Evolutionary conservation across 257 asterid genomes (phyloP), one percentile per base, ranked within the genome.

Genomic region (Przewalskia tangutica): DNA sequence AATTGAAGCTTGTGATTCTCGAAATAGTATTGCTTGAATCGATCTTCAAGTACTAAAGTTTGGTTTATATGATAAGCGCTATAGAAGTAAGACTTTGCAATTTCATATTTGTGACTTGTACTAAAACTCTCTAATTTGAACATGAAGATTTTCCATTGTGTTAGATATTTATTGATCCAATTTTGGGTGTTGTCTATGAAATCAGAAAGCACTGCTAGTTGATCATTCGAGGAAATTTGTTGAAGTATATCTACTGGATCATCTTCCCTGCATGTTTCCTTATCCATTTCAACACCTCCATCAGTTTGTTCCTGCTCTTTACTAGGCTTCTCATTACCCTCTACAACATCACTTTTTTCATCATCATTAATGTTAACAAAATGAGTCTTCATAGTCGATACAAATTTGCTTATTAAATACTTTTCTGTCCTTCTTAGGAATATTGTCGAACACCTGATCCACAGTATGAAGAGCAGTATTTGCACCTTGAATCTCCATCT

Each of bases 1-100:
- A 95, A 82, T 85, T 95, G 99, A 90, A 95, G 90, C 91, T 90
- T 94, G 87, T 98, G 85, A 76, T 92, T 95, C 90, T 94, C 98
- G 62, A 94, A 95, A 87, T 95, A 95, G 77, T 94, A 95, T 88
- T 94, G 86, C 88, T 88, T 91, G 85, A 95, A 95, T 44, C 96
- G 82, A 70, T 89, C 98, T 86, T 91, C 97, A 10, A 94, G 87
- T 81, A 97, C 98, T 10, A 95, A 89, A 16, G 98, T 94, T 82
- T 93, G 97, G 82, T 95, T 90, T 36, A 95, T 88, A 84, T 95
- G 98, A 85, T 91, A 92, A 73, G 97, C 97, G 81, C 93, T 90
- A 83, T 94, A 94, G 32, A 27, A 27, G 32, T 27, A 27, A 27
- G 32, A 27, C 32, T 27, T 27, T 27, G 1, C 32, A 27, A 1